Evolutionary conservation across 495 filamentous ascomycete species (phyloP).

Genomic region (Chlorociboria aeruginascens): DNA sequence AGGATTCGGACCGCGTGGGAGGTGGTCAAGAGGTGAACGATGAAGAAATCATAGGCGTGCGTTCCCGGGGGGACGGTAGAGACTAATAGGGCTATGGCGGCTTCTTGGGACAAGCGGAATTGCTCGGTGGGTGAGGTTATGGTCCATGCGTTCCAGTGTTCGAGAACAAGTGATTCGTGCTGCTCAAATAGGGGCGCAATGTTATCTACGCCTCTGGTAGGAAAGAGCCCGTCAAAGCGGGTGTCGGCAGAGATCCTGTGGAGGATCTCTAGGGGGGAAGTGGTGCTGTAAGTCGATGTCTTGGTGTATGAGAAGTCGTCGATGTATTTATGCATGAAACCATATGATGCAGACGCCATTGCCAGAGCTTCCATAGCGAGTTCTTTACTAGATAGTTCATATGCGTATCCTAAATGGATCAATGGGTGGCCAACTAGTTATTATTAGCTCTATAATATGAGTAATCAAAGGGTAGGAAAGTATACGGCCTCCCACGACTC

Average conservation of each 20-base stretch:
- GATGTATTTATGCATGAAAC: constrained; percentile 63
- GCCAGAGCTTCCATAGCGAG: constrained; percentile 75
- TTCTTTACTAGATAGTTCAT: constrained; percentile 67
- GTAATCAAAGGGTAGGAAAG: not conserved
- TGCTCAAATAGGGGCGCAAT: constrained; percentile 53
- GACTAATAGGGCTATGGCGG: constrained; percentile 60
- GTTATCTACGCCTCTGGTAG: constrained; percentile 46
- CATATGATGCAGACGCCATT: constrained; percentile 58
- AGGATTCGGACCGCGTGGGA: constrained; percentile 81
- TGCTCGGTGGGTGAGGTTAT: constrained; percentile 50
- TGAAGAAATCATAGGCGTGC: constrained; percentile 70
- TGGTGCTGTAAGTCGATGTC: constrained; percentile 34
- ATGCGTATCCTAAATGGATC: constrained; percentile 83
- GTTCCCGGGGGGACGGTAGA: constrained; percentile 45
- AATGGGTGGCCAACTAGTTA: constrained; percentile 68
- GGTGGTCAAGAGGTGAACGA: constrained; percentile 69
- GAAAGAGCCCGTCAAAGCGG: constrained; percentile 49
- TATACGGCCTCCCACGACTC: constrained; percentile 64
- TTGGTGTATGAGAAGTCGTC: constrained; percentile 58
- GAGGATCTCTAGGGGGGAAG: constrained; percentile 55
- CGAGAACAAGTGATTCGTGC: constrained; percentile 56
- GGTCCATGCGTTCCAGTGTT: constrained; percentile 83
- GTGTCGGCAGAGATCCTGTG: constrained; percentile 41
- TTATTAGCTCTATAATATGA: not conserved
- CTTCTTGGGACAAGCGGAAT: constrained; percentile 67